A percentile compares a stretch with the other conserved stretches of the same genome.
phyloP scores from a whole-genome alignment of 495 filamentous ascomycete species.

The Zalerion maritima region DNA sequence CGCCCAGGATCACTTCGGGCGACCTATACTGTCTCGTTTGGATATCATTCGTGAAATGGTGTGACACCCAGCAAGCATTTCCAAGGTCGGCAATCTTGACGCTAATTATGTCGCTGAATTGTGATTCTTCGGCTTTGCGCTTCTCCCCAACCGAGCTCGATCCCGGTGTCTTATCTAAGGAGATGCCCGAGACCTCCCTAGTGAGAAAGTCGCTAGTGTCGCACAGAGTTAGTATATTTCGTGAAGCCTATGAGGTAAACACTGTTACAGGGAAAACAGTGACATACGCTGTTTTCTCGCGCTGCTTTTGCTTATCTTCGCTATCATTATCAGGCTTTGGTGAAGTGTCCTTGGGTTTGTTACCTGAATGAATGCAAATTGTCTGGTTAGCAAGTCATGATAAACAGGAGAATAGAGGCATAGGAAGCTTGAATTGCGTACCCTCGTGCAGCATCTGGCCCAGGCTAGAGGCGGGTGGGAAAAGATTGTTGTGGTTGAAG shows the following conservation, averaged over 20 bases:
- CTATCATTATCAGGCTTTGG: constrained; percentile 24
- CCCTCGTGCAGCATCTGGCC: constrained; percentile 73
- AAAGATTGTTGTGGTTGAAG: constrained; percentile 62
- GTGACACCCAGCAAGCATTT: constrained; percentile 96
- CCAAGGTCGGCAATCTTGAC: constrained; percentile 98
- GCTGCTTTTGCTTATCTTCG: constrained; percentile 65
- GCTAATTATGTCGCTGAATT: constrained; percentile 63
- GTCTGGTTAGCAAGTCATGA: constrained; percentile 4
- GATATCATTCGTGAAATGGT: constrained; percentile 99
- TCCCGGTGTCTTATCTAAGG: constrained; percentile 58
- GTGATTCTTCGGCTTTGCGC: constrained; percentile 33
- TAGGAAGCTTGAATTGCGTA: constrained; percentile 39
- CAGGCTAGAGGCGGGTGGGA: constrained; percentile 59
- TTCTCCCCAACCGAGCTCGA: constrained; percentile 28
- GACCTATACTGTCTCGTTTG: constrained; percentile 96
- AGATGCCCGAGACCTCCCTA: constrained; percentile 87
- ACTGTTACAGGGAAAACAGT: neutral
- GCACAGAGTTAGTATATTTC: constrained; percentile 6
- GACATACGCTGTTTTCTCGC: constrained; percentile 89
- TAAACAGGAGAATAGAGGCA: constrained; percentile 9
- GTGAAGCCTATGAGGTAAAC: neutral
- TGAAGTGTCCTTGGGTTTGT: constrained; percentile 39
- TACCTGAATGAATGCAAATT: constrained; percentile 8
- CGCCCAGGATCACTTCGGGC: constrained; percentile 89
- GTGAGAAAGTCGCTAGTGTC: constrained; percentile 64